A percentile compares a stretch with the other conserved stretches of the same genome.
These are phyloP conservation scores for Apophysomyces variabilis DNA, from an alignment of 371 early-diverging fungal genomes.

Conservation along the genomic window DNA sequence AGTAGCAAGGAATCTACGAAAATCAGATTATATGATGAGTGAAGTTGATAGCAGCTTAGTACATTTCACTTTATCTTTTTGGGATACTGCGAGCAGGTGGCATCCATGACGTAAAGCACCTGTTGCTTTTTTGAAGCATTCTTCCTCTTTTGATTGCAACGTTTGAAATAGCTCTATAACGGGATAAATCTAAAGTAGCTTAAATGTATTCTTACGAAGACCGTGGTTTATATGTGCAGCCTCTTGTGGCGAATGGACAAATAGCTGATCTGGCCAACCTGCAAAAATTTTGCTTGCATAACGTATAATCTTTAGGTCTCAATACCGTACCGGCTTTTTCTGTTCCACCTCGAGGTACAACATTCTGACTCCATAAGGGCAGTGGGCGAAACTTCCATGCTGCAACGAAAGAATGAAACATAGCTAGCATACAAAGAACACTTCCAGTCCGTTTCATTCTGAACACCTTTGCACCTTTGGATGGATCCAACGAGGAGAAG, in stretches of 20 bases:
- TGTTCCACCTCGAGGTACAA: not conserved
- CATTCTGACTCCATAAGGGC: not conserved
- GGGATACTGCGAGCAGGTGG: conserved; percentile 15
- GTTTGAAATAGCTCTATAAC: conserved; percentile 13
- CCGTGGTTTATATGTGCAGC: not conserved
- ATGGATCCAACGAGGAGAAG: too few species aligned
- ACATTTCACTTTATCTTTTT: conserved; percentile 18
- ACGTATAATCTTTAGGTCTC: not conserved
- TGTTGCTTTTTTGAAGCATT: conserved; percentile 19
- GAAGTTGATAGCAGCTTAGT: not conserved
- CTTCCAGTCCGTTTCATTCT: too few species aligned
- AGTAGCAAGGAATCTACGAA: conserved; percentile 13
- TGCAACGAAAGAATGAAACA: not conserved
- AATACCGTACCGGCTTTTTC: not conserved
- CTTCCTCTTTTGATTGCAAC: conserved; percentile 15
- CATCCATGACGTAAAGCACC: conserved; percentile 14
- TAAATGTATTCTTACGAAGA: not conserved
- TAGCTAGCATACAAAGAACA: not conserved
- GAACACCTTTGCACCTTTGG: too few species aligned
- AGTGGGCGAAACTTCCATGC: not conserved
- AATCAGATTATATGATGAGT: not conserved
- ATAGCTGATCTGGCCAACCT: not conserved
- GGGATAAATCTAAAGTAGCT: not conserved
- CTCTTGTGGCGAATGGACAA: not conserved
- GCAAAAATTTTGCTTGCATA: not conserved